phyloP scores from a whole-genome alignment of 108 stramenopile genomes.

The Skeletonema costatum region DNA sequence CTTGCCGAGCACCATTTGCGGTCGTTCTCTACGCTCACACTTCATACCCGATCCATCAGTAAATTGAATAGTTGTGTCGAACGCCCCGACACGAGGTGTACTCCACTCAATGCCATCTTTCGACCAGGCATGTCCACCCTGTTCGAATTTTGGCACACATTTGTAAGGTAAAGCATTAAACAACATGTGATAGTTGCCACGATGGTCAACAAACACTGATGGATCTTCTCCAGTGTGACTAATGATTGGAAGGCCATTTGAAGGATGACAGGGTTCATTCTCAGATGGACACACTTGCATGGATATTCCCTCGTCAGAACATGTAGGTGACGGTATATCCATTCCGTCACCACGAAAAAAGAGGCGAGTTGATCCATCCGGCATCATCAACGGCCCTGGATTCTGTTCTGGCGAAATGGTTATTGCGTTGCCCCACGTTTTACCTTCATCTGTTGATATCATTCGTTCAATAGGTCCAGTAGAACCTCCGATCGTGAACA shows the following conservation, averaged over 20 bases:
- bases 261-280: constrained; percentile 5
- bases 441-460: constrained; percentile 27
- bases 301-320: constrained; percentile 28
- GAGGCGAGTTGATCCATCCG: constrained; percentile 31
- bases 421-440: constrained; percentile 23
- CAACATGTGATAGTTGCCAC: constrained; percentile 47
- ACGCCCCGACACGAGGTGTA: constrained; percentile 34
- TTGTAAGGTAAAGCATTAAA: constrained; percentile 39
- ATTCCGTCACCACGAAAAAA: constrained; percentile 38
- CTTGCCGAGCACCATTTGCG: constrained; percentile 29
- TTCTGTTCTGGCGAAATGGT: constrained; percentile 35
- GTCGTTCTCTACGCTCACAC: constrained; percentile 39
- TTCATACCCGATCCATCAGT: constrained; percentile 29
- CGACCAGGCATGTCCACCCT: constrained; percentile 47
- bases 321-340: constrained; percentile 29
- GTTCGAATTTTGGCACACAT: constrained; percentile 39
- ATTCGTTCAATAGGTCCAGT: constrained; percentile 36
- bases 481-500: constrained; percentile 30
- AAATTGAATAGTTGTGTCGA: constrained; percentile 32
- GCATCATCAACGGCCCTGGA: constrained; percentile 33
- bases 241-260: constrained; percentile 24
- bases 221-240: constrained; percentile 45
- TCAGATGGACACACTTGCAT: constrained; percentile 26
- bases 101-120: constrained; percentile 35
- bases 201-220: constrained; percentile 35